These are phyloP conservation scores for Backusella westeae DNA, from an alignment of 192 early-diverging fungal genomes.

Conservation along the genomic window DNA sequence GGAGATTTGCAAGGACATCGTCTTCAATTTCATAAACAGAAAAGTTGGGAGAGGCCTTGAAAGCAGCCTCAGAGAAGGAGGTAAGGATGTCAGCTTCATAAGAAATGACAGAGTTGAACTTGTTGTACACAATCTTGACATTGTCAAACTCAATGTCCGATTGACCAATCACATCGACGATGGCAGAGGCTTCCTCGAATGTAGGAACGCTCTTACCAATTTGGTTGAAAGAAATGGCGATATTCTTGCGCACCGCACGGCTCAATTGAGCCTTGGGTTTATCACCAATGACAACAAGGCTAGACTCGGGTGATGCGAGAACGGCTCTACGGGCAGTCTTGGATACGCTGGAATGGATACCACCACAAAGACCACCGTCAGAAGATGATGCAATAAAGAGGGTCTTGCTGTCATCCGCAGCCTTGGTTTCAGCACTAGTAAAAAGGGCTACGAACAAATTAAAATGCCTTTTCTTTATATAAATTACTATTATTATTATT, in stretches of 20 bases:
- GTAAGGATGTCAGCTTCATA: constrained; percentile 78
- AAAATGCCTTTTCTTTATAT: too few relatives aligned
- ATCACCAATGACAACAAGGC: constrained; percentile 84
- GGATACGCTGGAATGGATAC: constrained; percentile 94
- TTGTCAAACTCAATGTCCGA: constrained; percentile 64
- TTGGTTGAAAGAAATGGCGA: constrained; percentile 87
- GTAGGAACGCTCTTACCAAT: constrained; percentile 87
- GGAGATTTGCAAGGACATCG: constrained; percentile 81
- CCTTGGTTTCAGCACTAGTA: constrained; percentile 69
- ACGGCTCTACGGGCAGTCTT: constrained; percentile 76
- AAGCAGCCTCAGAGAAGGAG: constrained; percentile 60
- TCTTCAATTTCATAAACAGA: constrained; percentile 91
- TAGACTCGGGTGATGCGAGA: constrained; percentile 48
- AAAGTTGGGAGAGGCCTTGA: constrained; percentile 77
- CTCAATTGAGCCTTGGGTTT: constrained; percentile 91
- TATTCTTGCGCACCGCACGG: constrained; percentile 72
- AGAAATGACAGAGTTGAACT: constrained; percentile 91
- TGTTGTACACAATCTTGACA: constrained; percentile 88
- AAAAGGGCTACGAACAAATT: constrained; percentile 55
- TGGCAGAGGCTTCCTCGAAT: constrained; percentile 82
- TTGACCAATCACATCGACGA: constrained; percentile 77
- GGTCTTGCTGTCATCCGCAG: constrained; percentile 62
- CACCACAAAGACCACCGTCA: constrained; percentile 98
- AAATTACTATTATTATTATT: too few relatives aligned
- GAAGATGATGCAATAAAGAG: constrained; percentile 85